phyloP scores from a whole-genome alignment of 257 asterid species.

The Orobanche coerulescens region DNA sequence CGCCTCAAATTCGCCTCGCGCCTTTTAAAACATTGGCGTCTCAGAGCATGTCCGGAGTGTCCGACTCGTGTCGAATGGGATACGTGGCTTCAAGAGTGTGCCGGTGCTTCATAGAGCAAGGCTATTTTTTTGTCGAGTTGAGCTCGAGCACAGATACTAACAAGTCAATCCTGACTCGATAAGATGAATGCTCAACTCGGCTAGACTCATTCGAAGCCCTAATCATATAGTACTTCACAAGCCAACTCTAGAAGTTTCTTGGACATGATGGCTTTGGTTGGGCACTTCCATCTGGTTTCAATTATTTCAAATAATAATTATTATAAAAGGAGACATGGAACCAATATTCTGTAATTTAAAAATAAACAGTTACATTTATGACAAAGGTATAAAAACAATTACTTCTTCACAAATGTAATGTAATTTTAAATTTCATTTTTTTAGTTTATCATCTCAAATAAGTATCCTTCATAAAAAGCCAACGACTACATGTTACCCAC shows the following conservation, averaged over 20 bases:
- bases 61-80: too few species aligned
- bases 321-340: not conserved
- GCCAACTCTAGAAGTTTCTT: not conserved
- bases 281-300: constrained; percentile 6
- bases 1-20: too few species aligned
- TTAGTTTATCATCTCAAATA: constrained; percentile 2
- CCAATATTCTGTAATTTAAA: not conserved
- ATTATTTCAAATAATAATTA: not conserved
- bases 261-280: not conserved
- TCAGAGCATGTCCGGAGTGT: too few species aligned
- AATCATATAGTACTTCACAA: too few species aligned
- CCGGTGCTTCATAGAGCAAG: too few species aligned
- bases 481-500: not conserved
- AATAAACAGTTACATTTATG: not conserved
- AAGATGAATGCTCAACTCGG: too few species aligned
- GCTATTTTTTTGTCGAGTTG: too few species aligned
- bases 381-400: not conserved
- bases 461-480: not conserved
- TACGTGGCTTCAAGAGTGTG: too few species aligned
- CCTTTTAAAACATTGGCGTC: too few species aligned
- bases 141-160: too few species aligned
- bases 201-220: too few species aligned
- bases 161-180: too few species aligned
- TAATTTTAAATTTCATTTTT: not conserved
- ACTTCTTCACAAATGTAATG: not conserved